Percentiles rank a stretch among this genome's conserved stretches.
Evolutionary conservation across 129 eudicot genomes (phyloP).

Genomic region (Centaurea solstitialis): DNA sequence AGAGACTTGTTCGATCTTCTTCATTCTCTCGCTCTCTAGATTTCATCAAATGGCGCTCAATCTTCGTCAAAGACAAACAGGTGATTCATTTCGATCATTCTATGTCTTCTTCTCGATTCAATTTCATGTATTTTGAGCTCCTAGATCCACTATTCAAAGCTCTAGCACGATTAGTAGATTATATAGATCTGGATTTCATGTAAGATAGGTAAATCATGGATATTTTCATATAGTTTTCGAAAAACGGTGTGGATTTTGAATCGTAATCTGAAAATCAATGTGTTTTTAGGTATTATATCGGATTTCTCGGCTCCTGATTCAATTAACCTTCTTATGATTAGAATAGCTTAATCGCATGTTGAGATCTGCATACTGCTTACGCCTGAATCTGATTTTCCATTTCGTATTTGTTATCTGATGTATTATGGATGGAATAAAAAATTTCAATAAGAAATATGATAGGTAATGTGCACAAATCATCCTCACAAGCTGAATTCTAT

Average conservation of each 20-base stretch:
- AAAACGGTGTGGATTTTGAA: conserved; percentile 3
- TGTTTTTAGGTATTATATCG: conserved; percentile 16
- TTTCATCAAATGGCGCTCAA: conserved; percentile 71
- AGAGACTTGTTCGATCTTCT: conserved; percentile 6
- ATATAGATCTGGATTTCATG: conserved; percentile 3
- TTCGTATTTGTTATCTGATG: background rate
- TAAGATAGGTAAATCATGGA: background rate
- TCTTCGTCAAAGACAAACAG: conserved; percentile 92
- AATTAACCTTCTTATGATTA: background rate
- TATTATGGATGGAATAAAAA: background rate
- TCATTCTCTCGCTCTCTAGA: background rate
- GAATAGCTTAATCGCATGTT: background rate
- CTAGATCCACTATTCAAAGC: background rate
- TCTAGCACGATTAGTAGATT: background rate
- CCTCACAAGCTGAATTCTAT: background rate
- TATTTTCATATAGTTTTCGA: background rate
- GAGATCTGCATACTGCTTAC: background rate
- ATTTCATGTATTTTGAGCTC: background rate
- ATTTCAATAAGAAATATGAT: background rate
- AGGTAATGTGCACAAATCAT: background rate
- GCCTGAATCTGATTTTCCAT: background rate
- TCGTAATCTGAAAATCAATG: conserved; percentile 1
- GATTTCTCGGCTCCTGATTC: background rate
- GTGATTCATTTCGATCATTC: conserved; percentile 35
- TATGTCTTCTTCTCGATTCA: conserved; percentile 15